These are phyloP conservation scores for Kwoniella sp. DNA, from an alignment of 768 basidiomycete genomes.

Conservation along the genomic window DNA sequence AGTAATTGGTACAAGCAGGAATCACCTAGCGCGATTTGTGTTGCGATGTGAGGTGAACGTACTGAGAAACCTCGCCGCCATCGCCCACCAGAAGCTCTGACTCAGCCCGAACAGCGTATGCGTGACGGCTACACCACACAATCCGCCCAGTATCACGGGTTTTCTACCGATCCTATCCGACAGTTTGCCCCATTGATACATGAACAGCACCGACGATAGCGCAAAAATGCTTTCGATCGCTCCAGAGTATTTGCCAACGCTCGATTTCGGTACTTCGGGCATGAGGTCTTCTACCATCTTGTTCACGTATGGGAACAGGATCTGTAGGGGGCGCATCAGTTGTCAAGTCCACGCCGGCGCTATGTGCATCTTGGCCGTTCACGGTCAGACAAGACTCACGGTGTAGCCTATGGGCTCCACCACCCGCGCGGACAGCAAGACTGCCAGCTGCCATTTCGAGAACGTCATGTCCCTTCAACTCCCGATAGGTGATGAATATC, in stretches of 20 bases:
- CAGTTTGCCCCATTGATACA: slow-evolving; percentile 37
- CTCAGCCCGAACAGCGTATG: slow-evolving; percentile 29
- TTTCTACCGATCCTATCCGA: slow-evolving; percentile 35
- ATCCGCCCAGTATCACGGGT: slow-evolving; percentile 30
- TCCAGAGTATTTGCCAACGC: slow-evolving; percentile 34
- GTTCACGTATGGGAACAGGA: slow-evolving; percentile 37
- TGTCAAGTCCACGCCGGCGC: not conserved
- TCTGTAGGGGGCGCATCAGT: not conserved
- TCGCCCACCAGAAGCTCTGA: slow-evolving; percentile 30
- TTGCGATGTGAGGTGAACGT: slow-evolving; percentile 1
- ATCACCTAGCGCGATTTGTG: too few relatives aligned
- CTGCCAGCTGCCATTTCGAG: slow-evolving; percentile 26
- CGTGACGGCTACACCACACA: slow-evolving; percentile 21
- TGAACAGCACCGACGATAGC: slow-evolving; percentile 21
- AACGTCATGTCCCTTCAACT: slow-evolving; percentile 4
- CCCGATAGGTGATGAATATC: not conserved
- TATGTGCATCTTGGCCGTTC: not conserved
- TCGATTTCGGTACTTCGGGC: slow-evolving; percentile 20
- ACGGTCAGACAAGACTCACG: slow-evolving; percentile 3
- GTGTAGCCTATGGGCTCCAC: slow-evolving; percentile 23
- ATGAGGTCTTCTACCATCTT: slow-evolving; percentile 33
- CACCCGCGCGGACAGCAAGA: slow-evolving; percentile 18
- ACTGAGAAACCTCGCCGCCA: slow-evolving; percentile 27
- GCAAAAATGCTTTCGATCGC: slow-evolving; percentile 29
- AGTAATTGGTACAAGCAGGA: too few relatives aligned